phyloP scores from a whole-genome alignment of 345 rosid species.

The Lenwebbia sp. region DNA sequence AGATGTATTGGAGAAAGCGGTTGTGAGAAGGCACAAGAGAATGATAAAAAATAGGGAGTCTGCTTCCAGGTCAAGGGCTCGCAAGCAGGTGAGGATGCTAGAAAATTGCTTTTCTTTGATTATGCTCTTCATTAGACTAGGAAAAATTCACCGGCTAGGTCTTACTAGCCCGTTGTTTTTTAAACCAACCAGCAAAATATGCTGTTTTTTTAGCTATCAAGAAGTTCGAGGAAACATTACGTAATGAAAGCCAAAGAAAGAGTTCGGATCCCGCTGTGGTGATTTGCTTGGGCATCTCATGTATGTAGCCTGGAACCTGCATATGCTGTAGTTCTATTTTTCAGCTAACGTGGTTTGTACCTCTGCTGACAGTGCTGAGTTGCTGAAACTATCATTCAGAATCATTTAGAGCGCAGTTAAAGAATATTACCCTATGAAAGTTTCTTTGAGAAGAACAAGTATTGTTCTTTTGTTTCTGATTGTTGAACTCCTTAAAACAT shows the following conservation, averaged over 20 bases:
- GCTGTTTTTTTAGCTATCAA: background rate
- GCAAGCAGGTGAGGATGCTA: constrained; percentile 64
- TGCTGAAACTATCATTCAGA: background rate
- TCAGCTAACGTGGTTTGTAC: background rate
- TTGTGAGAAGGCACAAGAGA: constrained; percentile 92
- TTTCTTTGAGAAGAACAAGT: background rate
- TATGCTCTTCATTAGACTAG: background rate
- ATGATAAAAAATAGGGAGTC: constrained; percentile 98
- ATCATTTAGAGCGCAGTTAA: background rate
- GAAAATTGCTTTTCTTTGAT: background rate
- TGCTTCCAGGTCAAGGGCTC: constrained; percentile 95
- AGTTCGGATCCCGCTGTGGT: background rate
- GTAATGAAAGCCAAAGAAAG: background rate
- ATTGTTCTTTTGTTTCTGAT: background rate
- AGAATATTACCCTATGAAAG: background rate
- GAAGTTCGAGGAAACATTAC: background rate
- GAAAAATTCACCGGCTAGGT: background rate
- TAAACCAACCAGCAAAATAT: background rate
- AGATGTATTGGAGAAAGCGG: constrained; percentile 74
- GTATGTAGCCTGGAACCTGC: background rate
- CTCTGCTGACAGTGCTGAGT: background rate
- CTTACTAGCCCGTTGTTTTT: background rate
- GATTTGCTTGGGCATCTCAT: background rate
- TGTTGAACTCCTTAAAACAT: background rate
- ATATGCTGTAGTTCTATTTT: background rate